These are phyloP conservation scores for Nicotiana benthamiana DNA, from an alignment of 257 asterid genomes.

Conservation along the genomic window DNA sequence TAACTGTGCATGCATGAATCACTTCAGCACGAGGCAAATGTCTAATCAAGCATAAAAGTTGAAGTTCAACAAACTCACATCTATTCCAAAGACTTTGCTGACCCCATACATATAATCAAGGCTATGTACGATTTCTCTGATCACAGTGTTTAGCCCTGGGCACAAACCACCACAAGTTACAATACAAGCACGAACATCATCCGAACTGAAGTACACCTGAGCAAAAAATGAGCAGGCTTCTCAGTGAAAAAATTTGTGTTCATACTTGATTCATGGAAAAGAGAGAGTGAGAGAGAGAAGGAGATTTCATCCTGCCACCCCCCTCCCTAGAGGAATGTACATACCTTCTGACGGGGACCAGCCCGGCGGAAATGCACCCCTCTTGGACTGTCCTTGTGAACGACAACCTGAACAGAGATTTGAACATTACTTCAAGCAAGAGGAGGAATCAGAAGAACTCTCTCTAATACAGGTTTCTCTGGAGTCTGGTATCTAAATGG, in stretches of 20 bases:
- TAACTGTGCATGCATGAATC: not conserved
- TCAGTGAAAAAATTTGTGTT: not conserved
- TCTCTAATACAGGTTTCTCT: not conserved
- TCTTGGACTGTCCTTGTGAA: constrained; percentile 83
- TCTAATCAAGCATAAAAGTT: constrained; percentile 2
- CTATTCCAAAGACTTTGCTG: constrained; percentile 46
- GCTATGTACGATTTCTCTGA: constrained; percentile 66
- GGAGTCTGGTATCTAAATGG: not conserved
- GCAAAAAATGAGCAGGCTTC: not conserved
- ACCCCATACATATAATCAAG: constrained; percentile 63
- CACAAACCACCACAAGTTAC: constrained; percentile 78
- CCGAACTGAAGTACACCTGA: constrained; percentile 53
- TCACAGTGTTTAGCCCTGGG: constrained; percentile 70
- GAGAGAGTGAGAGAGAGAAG: not conserved
- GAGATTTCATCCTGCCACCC: not conserved
- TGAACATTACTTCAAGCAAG: not conserved
- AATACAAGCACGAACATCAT: constrained; percentile 58
- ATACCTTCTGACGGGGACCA: constrained; percentile 94
- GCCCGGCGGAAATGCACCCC: constrained; percentile 95
- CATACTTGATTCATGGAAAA: not conserved
- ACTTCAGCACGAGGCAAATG: not conserved
- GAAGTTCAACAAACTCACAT: constrained; percentile 30
- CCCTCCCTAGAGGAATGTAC: not conserved
- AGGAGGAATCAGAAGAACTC: not conserved
- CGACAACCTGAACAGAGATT: constrained; percentile 50